Evolutionary conservation across 2,329 filamentous ascomycete genomes (phyloP).

Genomic region (Periconia sp.): DNA sequence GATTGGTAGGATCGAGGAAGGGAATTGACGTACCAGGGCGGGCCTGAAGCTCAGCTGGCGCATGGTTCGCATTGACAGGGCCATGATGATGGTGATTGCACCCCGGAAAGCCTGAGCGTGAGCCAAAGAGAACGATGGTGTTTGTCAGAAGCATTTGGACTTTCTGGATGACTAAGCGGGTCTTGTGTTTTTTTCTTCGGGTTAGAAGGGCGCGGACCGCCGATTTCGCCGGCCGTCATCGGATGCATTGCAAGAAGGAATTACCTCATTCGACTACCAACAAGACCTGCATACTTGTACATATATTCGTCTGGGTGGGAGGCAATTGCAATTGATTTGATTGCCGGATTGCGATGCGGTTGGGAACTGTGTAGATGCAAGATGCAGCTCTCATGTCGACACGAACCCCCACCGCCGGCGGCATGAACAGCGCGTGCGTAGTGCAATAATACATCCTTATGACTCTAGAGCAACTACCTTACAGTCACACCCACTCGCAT

Average conservation of each 20-base stretch:
- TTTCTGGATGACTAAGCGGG: constrained; percentile 22
- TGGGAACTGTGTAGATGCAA: neutral
- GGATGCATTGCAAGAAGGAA: constrained; percentile 1
- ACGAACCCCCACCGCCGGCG: neutral
- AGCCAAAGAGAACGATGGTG: constrained; percentile 14
- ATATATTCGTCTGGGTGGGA: neutral
- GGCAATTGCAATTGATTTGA: neutral
- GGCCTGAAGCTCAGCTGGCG: constrained; percentile 34
- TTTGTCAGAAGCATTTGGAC: constrained; percentile 19
- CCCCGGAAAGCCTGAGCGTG: neutral
- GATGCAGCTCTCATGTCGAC: neutral
- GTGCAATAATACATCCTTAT: no score
- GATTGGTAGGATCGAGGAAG: neutral
- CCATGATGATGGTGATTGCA: constrained; percentile 27
- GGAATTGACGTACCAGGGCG: constrained; percentile 26
- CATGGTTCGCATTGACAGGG: constrained; percentile 40
- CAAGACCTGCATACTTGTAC: neutral
- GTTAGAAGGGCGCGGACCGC: constrained; percentile 4
- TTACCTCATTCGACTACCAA: neutral
- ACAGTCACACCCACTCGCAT: no score
- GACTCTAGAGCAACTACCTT: no score
- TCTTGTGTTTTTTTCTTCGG: neutral
- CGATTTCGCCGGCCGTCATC: constrained; percentile 39
- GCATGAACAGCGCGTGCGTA: neutral
- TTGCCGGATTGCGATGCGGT: neutral